phyloP scores from a whole-genome alignment of 768 basidiomycete species.

The Trametes cubensis region DNA sequence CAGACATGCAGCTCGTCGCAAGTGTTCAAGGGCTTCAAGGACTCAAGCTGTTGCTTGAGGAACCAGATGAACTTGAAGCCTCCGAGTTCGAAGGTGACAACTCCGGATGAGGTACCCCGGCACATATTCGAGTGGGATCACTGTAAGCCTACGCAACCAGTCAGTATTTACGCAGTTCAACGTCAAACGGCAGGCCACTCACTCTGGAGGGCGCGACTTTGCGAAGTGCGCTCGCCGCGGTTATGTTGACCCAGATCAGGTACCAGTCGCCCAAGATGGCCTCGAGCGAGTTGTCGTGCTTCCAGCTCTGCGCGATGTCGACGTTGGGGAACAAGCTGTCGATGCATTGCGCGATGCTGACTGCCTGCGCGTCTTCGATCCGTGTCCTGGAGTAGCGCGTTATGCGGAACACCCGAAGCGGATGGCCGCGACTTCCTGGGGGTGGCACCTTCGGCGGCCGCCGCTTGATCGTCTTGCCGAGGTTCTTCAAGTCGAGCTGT shows the following conservation, averaged over 20 bases:
- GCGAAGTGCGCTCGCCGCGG: conserved; percentile 3
- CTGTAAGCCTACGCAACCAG: no score
- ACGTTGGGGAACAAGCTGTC: conserved; percentile 15
- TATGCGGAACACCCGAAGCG: conserved; percentile 6
- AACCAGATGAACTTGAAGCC: no score
- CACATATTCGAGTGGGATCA: no score
- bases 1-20: no score
- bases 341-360: background rate
- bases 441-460: background rate
- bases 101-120: no score
- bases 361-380: background rate
- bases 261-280: conserved; percentile 13
- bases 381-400: background rate
- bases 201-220: background rate
- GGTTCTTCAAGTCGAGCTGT: conserved; percentile 2
- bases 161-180: no score
- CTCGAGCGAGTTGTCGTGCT: background rate
- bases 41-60: no score
- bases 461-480: background rate
- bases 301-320: background rate
- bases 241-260: conserved; percentile 8
- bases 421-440: background rate
- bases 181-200: background rate
- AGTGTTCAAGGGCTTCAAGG: no score
- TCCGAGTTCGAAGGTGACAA: no score